Evolutionary conservation across 2,329 filamentous ascomycete species (phyloP).

Genomic region (Cladosporium velox): DNA sequence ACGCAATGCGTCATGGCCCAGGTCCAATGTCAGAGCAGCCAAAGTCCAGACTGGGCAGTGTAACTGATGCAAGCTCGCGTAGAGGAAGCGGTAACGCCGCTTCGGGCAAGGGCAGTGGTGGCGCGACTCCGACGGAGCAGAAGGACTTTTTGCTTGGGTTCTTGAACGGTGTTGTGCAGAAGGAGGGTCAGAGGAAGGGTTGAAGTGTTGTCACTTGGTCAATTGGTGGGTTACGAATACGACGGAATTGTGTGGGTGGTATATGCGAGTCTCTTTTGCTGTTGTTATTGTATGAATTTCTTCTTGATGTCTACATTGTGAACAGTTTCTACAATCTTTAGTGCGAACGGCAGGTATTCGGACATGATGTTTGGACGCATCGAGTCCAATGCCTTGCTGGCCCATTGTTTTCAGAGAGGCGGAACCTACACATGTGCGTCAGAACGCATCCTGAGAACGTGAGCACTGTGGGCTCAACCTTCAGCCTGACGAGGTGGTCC

Average conservation of each 20-base stretch:
- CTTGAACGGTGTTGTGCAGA: slow-evolving; percentile 40
- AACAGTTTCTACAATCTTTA: too few species aligned
- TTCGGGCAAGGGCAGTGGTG: slow-evolving; percentile 26
- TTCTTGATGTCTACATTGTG: background rate
- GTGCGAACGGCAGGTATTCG: too few species aligned
- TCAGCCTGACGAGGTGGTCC: background rate
- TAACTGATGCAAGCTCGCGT: slow-evolving; percentile 21
- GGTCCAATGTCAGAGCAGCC: slow-evolving; percentile 22
- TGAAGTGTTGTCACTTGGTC: background rate
- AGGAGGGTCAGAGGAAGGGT: slow-evolving; percentile 29
- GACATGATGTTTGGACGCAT: too few species aligned
- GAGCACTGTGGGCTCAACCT: too few species aligned
- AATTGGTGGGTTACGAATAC: background rate
- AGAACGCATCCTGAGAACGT: too few species aligned
- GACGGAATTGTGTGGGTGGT: background rate
- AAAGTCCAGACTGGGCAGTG: slow-evolving; percentile 30
- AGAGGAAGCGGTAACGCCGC: background rate
- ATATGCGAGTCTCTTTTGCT: background rate
- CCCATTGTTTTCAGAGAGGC: too few species aligned
- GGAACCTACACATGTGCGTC: too few species aligned
- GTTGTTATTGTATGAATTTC: background rate
- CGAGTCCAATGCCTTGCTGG: too few species aligned
- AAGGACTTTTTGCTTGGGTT: slow-evolving; percentile 41
- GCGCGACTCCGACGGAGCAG: slow-evolving; percentile 34
- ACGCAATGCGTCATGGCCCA: slow-evolving; percentile 20